Evolutionary conservation across 1,284 basidiomycete genomes (phyloP).

Genomic region (Malassezia globosa): DNA sequence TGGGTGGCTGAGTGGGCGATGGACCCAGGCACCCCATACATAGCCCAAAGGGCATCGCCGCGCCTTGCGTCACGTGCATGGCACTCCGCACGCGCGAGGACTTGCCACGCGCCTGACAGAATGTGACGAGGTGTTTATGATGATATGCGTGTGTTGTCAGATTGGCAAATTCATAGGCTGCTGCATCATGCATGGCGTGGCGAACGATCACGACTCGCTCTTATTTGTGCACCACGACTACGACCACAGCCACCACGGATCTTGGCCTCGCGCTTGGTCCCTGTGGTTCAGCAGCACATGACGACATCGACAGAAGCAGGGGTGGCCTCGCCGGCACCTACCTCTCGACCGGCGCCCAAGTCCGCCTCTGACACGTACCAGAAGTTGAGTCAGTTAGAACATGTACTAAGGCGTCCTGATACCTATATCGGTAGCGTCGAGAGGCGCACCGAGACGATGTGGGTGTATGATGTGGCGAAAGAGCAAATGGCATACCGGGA

Average conservation of each 20-base stretch:
- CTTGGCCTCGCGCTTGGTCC: neutral
- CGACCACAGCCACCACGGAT: neutral
- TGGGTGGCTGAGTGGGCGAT: no score
- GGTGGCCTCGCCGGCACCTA: no score
- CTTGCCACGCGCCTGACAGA: slow-evolving; percentile 18
- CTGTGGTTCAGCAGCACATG: neutral
- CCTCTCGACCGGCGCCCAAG: slow-evolving; percentile 53
- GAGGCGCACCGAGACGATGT: slow-evolving; percentile 41
- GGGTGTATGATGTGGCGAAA: slow-evolving; percentile 39
- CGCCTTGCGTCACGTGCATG: neutral
- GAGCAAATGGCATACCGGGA: slow-evolving; percentile 51
- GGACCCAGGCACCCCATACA: no score
- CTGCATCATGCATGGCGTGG: neutral
- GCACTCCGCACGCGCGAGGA: neutral
- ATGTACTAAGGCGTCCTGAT: slow-evolving; percentile 90
- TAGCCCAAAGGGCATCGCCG: neutral
- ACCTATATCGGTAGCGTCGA: slow-evolving; percentile 68
- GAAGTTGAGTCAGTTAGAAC: slow-evolving; percentile 92
- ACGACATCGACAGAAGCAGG: neutral
- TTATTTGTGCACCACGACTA: neutral
- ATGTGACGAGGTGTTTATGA: neutral
- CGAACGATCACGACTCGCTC: neutral
- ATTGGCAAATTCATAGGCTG: neutral
- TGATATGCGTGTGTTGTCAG: neutral
- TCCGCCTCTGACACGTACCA: slow-evolving; percentile 82